Percentiles rank a stretch among this genome's conserved stretches.
Evolutionary conservation across 805 yeast genomes (phyloP).

Genomic region (Cyberlindnera veronae): DNA sequence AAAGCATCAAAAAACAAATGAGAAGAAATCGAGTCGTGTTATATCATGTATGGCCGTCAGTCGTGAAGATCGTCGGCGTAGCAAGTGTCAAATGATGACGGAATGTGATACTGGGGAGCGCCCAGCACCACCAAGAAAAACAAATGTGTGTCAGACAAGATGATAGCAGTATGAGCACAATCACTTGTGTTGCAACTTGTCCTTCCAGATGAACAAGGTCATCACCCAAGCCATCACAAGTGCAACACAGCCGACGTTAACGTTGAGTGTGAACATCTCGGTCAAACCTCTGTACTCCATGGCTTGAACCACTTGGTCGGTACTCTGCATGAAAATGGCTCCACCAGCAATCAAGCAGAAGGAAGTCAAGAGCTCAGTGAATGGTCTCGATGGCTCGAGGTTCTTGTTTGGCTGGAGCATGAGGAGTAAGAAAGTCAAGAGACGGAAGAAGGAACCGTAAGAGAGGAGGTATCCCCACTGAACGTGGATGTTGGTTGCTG

Average conservation of each 20-base stretch:
- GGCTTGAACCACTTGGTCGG: constrained; percentile 80
- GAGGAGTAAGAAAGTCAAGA: constrained; percentile 57
- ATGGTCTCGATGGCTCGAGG: constrained; percentile 61
- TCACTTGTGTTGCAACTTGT: constrained; percentile 37
- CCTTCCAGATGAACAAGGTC: constrained; percentile 60
- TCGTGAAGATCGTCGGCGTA: constrained; percentile 1
- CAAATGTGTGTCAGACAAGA: not conserved
- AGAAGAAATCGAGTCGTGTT: too few species aligned
- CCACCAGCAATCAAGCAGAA: constrained; percentile 89
- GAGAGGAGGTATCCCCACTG: constrained; percentile 92
- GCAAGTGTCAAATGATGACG: not conserved
- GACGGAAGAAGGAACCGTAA: constrained; percentile 77
- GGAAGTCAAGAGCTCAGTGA: constrained; percentile 78
- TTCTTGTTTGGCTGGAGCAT: constrained; percentile 41
- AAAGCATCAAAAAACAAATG: too few species aligned
- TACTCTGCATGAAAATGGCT: constrained; percentile 84
- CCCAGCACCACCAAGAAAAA: not conserved
- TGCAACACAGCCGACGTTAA: constrained; percentile 74
- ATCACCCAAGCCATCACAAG: constrained; percentile 88
- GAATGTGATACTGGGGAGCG: not conserved
- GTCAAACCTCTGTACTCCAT: constrained; percentile 81
- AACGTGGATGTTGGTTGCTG: constrained; percentile 75
- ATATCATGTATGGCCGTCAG: constrained; percentile 7
- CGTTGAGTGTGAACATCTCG: constrained; percentile 86
- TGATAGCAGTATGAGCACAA: not conserved